phyloP scores from a whole-genome alignment of 2,329 filamentous ascomycete species.

The Hypoxylon sp. region DNA sequence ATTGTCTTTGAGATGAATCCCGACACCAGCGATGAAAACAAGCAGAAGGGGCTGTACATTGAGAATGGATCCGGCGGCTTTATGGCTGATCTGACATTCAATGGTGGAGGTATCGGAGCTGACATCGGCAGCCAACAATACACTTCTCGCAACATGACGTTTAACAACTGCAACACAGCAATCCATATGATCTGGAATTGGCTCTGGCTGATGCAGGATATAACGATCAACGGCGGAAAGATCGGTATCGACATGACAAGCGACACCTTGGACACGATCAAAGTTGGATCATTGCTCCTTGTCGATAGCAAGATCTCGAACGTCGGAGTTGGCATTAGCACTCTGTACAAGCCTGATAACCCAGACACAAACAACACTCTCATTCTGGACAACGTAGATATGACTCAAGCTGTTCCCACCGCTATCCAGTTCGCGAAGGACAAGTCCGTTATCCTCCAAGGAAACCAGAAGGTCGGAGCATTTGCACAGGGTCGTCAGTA shows the following conservation, averaged over 20 bases:
- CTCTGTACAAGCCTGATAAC: slow-evolving; percentile 75
- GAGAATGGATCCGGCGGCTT: slow-evolving; percentile 89
- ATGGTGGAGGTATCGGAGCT: slow-evolving; percentile 82
- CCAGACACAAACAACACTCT: slow-evolving; percentile 83
- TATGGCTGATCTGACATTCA: slow-evolving; percentile 86
- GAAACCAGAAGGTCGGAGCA: slow-evolving; percentile 76
- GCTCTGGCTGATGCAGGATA: slow-evolving; percentile 84
- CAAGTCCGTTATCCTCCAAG: slow-evolving; percentile 73
- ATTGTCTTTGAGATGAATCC: slow-evolving; percentile 84
- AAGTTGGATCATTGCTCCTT: slow-evolving; percentile 87
- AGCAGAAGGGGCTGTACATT: slow-evolving; percentile 85
- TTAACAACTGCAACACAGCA: slow-evolving; percentile 85
- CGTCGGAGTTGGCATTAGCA: slow-evolving; percentile 82
- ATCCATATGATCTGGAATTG: slow-evolving; percentile 95
- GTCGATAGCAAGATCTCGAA: slow-evolving; percentile 84
- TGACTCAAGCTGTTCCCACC: slow-evolving; percentile 74
- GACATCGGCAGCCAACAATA: slow-evolving; percentile 92
- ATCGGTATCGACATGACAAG: slow-evolving; percentile 85
- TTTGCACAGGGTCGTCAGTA: slow-evolving; percentile 89
- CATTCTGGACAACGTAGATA: slow-evolving; percentile 91
- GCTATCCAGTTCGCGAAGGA: slow-evolving; percentile 75
- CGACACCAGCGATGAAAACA: slow-evolving; percentile 74
- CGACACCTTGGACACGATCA: slow-evolving; percentile 72
- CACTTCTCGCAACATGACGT: slow-evolving; percentile 84
- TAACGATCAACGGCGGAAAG: slow-evolving; percentile 81